Evolutionary conservation across 2,329 filamentous ascomycete genomes (phyloP), one percentile per base, ranked within the genome.

Genomic region (Bipolaris cookei): DNA sequence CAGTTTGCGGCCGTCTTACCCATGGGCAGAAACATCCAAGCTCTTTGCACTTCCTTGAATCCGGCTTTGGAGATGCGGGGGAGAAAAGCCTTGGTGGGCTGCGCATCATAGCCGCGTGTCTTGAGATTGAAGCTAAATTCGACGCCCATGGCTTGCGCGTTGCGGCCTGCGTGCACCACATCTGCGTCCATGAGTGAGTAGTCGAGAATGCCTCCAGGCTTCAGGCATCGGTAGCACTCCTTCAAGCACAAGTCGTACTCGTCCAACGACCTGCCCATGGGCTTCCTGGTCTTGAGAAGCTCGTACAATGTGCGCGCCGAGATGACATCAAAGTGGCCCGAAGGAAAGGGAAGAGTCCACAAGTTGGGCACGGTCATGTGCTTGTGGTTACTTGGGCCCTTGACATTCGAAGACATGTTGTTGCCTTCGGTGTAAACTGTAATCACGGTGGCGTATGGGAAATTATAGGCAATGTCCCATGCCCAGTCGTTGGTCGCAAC

Each of bases 81-180:
- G 2, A 97, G 81, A 81, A 94, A 98, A 55, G 84, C 83, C 77
- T 91, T 92, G 13, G 92, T 95, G 0, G 94, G 91, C 50, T 82
- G 82, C 2, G 94, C 88, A 73, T 98, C 95, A 74, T 97, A 98
- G 28, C 94, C 94, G 3, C 94, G 86, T 0, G 90, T 94, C 77
- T 90, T 90, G 59, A 99, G 88, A 50, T 90, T 89, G 81, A 95
- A 96, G 38, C 90, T 90, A 71, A 99, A 98, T 77, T 98, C 93
- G 52, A 96, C 91, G 46, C 89, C 90, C 75, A 95, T 90, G 43
- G 92, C 91, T 55, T 91, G 87, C 34, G 89, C 91, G 18, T 88
- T 82, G 0, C 90, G 88, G 0, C 93, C 93, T 0, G 92, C 88
- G 64, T 92, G 93, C 61, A 96, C 87, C 66, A 99, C 88, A 70